These are phyloP conservation scores for Ananas comosus DNA, from an alignment of 176 grass and related monocot genomes.

Conservation along the genomic window DNA sequence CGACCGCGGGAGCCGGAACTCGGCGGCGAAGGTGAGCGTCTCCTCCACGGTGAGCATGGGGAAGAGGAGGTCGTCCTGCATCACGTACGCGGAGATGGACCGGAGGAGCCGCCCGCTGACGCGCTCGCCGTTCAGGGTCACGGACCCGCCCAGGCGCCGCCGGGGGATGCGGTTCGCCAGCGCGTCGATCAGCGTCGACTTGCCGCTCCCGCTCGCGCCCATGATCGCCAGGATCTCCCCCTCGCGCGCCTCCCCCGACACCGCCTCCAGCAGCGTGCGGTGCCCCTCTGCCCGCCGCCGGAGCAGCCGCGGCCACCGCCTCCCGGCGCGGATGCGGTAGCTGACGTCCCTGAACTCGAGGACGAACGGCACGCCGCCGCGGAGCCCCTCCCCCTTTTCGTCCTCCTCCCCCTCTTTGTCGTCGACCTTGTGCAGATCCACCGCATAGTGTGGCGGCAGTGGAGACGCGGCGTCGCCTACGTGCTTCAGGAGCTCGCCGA, in stretches of 20 bases:
- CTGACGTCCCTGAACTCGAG: neutral
- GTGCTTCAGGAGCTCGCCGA: constrained; percentile 60
- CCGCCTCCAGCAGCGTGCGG: constrained; percentile 37
- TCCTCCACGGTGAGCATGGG: constrained; percentile 94
- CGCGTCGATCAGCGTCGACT: constrained; percentile 91
- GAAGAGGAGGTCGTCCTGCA: constrained; percentile 94
- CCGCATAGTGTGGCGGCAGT: constrained; percentile 3
- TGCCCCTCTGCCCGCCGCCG: neutral
- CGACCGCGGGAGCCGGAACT: constrained; percentile 78
- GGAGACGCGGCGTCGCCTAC: constrained; percentile 41
- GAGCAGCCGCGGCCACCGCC: constrained; percentile 6
- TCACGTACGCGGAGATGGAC: constrained; percentile 87
- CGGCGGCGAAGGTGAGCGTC: constrained; percentile 83
- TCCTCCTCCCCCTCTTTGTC: constrained; percentile 34
- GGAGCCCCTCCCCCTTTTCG: constrained; percentile 12
- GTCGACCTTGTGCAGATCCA: too few relatives aligned
- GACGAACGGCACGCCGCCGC: neutral
- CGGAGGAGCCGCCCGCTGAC: constrained; percentile 46
- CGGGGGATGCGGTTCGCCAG: constrained; percentile 74
- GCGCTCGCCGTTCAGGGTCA: constrained; percentile 70
- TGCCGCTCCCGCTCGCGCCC: constrained; percentile 86
- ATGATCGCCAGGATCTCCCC: constrained; percentile 84
- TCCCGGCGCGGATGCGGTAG: constrained; percentile 20
- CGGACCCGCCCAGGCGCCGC: constrained; percentile 54
- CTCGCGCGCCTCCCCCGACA: constrained; percentile 64